These are phyloP conservation scores for Orbilia quercus DNA, from an alignment of 2,329 filamentous ascomycete genomes.

Conservation along the genomic window DNA sequence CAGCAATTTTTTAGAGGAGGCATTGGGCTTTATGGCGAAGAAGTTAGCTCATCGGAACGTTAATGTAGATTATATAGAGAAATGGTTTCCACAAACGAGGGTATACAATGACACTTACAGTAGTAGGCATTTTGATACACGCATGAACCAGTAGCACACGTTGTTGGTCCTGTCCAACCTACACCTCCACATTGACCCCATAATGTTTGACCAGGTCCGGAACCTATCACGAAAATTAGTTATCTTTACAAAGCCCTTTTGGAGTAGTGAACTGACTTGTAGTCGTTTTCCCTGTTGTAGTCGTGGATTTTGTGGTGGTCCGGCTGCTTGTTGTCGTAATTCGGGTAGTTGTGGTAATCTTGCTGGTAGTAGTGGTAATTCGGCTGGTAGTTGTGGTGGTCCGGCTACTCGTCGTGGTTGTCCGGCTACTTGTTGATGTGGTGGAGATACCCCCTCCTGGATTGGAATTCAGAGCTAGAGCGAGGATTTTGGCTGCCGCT, in stretches of 20 bases:
- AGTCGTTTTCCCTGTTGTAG: conserved; percentile 8
- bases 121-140: conserved; percentile 61
- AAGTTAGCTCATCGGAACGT: too few species aligned
- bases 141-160: conserved; percentile 62
- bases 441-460: conserved; percentile 37
- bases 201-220: conserved; percentile 21
- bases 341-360: background rate
- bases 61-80: too few species aligned
- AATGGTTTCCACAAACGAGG: too few species aligned
- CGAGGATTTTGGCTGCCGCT: conserved; percentile 68
- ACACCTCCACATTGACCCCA: conserved; percentile 62
- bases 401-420: conserved; percentile 7
- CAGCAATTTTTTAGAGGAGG: background rate
- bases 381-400: background rate
- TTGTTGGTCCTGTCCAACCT: conserved; percentile 61
- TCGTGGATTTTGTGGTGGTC: background rate
- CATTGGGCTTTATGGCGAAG: conserved; percentile 14
- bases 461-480: conserved; percentile 60
- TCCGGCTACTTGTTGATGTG: conserved; percentile 15
- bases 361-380: background rate
- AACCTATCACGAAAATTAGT: conserved; percentile 15
- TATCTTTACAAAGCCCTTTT: background rate
- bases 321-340: background rate
- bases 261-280: conserved; percentile 20
- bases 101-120: too few species aligned